Base-by-base conservation (phyloP, 75 land plant genomes). In the Larix kaempferi region DNA sequence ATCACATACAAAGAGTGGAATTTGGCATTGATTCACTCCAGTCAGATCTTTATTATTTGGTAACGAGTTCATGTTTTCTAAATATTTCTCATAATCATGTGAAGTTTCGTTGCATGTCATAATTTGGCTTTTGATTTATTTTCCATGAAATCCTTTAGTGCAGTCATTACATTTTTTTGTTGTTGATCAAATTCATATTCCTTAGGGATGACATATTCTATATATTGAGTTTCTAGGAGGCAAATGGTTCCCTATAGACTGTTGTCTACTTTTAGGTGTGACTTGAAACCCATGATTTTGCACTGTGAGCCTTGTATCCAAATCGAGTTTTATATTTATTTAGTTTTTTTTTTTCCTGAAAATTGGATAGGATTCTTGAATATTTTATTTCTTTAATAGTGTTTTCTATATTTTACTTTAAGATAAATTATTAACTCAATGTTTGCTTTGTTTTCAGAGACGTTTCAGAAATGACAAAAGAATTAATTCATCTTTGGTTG, bases 401-500 rank as follows among this genome's bases (percentile, higher is more conserved):
- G 16, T 7, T 39, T 67, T 69, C 49, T 35, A 11, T 69, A 41
- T 39, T 19, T 69, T 16, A 27, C 72, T 41, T 21, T 69, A 21
- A 39, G 3, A 69, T 21, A 41, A 19, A 69, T 39, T 41, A 7
- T 39, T 33, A 17, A 65, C 35, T 41, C 1, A 41, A 41, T 52
- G 7, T 35, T 79, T 80, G 17, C n/a, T 4, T 37, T 66, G 73
- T 25, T 59, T 80, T 55, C 83, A 86, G 88, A 84, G 77, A 77
- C 82, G 88, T 13, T 86, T 78, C 66, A 56, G 39, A 54, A 84
- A 77, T 74, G 88, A 86, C 73, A 86, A 64, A 75, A 64, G 61
- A 21, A 78, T 86, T 67, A 86, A 86, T 72, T 64, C 83, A 49
- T 84, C 88, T 59, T 55, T 58, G 54, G 63, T 86, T 67, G 88